Conservation (phyloP, 2,329 filamentous ascomycete genomes). For the Pseudogymnoascus sp. region DNA sequence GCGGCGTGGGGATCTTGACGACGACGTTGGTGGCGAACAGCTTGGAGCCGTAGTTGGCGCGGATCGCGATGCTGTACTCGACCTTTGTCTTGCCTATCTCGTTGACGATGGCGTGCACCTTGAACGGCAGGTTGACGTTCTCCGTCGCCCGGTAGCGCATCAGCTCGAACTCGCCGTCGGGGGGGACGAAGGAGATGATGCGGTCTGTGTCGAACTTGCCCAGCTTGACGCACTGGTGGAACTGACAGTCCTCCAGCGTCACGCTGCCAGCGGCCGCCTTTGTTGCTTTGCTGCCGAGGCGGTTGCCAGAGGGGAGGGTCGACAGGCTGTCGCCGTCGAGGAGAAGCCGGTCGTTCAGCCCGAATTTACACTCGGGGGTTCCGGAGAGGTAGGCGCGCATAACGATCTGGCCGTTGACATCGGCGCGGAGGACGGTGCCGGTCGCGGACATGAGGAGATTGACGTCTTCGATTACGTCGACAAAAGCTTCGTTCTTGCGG, state of each 20-base stretch:
- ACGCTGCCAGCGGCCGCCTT: constrained; percentile 93
- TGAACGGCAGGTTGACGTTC: constrained; percentile 97
- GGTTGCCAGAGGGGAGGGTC: constrained; percentile 65
- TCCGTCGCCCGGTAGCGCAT: constrained; percentile 98
- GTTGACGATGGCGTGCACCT: constrained; percentile 96
- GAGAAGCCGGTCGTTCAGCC: constrained; percentile 87
- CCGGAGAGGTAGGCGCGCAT: constrained; percentile 97
- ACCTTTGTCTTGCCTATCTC: constrained; percentile 96
- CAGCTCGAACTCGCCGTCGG: constrained; percentile 95
- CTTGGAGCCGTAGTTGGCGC: constrained; percentile 93
- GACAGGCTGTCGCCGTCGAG: constrained; percentile 69
- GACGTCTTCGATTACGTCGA: constrained; percentile 98
- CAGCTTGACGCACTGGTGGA: constrained; percentile 97
- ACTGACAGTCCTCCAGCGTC: constrained; percentile 94
- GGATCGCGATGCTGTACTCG: constrained; percentile 95
- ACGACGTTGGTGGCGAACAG: constrained; percentile 96
- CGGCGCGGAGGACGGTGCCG: constrained; percentile 85
- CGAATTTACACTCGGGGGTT: constrained; percentile 98
- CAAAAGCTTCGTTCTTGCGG: constrained; percentile 98
- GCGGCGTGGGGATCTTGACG: constrained; percentile 85
- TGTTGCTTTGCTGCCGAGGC: constrained; percentile 77
- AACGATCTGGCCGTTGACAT: constrained; percentile 94
- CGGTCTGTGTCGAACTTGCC: constrained; percentile 94
- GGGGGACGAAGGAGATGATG: constrained; percentile 94
- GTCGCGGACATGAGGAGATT: constrained; percentile 99